Base-by-base conservation (phyloP, 202 grass and related monocot genomes). In the Cymbopogon flexuosus region DNA sequence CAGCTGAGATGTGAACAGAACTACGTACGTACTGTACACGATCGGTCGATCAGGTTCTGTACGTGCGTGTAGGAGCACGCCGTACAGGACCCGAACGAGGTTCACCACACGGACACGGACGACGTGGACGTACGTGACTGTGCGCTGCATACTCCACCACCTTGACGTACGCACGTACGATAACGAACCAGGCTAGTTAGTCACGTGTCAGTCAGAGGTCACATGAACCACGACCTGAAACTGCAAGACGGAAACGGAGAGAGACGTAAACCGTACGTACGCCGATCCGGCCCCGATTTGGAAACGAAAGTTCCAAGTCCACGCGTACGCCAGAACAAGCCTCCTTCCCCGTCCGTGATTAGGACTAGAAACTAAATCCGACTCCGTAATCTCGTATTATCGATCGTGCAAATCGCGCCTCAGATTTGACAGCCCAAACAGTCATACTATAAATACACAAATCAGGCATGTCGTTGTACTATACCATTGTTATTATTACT, bases 191-290 rank as follows among this genome's bases (percentile, higher is more conserved):
- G 31, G 2, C 2, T 3, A 61, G 13, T 2, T 6, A 49, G 24
- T 52, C 69, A 72, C 69, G 43, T 30, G 30, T 36, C 30, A 15
- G 76, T 79, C 68, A 73, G 75, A 60, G 46, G 42, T 88, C 87
- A 88, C 87, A 76, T 76, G 87, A 88, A 88, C 70, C 63, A 76
- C 81, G 70, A 15, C 76, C 79, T 12, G 58, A 76, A 35, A 23
- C 0, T 33, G 63, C 15, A 5, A 39, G 62, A 43, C 64, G 68
- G 67, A 46, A 46, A 27, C 40, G 41, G 41, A 29, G 2, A 3
- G n/a, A 5, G 27, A 8, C 5, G 24, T 46, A 4, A 11, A 0
- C 45, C 13, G 6, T 19, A 56, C 51, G n/a, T 57, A 30, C 4
- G 8, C 18, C 14, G 1, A 19, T 22, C 10, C 12, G 15, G 6